Conservation (phyloP, 2,329 filamentous ascomycete genomes). For the Gremmenia infestans region DNA sequence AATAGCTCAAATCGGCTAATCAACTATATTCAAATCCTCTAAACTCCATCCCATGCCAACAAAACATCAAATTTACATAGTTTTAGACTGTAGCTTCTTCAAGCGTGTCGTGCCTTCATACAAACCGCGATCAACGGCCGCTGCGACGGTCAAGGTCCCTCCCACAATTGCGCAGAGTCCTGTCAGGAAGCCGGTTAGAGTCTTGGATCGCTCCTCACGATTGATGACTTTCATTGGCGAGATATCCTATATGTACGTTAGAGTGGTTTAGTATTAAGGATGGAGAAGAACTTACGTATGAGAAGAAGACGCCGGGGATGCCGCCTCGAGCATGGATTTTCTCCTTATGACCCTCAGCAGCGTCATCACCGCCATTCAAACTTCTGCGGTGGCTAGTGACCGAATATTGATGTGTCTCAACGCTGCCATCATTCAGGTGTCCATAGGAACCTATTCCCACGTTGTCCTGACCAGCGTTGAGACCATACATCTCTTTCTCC, state of each 20-base stretch:
- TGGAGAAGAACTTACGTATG: slow-evolving; percentile 64
- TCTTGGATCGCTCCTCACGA: slow-evolving; percentile 83
- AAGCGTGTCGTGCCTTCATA: slow-evolving; percentile 83
- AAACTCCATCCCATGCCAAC: slow-evolving; percentile 24
- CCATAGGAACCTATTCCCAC: slow-evolving; percentile 66
- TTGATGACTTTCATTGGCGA: slow-evolving; percentile 99
- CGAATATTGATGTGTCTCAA: slow-evolving; percentile 97
- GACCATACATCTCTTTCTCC: slow-evolving; percentile 47
- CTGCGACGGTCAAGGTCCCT: slow-evolving; percentile 91
- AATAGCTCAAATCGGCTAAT: neutral
- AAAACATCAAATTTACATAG: slow-evolving; percentile 37
- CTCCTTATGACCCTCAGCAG: slow-evolving; percentile 85
- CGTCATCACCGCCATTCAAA: slow-evolving; percentile 75
- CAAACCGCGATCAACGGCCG: slow-evolving; percentile 82
- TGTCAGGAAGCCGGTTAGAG: slow-evolving; percentile 86
- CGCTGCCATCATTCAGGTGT: slow-evolving; percentile 64
- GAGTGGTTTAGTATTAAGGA: neutral
- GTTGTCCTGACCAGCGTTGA: slow-evolving; percentile 43
- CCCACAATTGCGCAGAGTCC: slow-evolving; percentile 93
- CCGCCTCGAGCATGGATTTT: slow-evolving; percentile 83
- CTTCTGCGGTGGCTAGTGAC: slow-evolving; percentile 95
- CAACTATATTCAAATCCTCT: slow-evolving; percentile 17
- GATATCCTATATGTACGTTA: slow-evolving; percentile 63
- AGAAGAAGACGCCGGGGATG: slow-evolving; percentile 97
- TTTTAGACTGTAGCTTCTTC: slow-evolving; percentile 76